Evolutionary conservation across 2,329 filamentous ascomycete species (phyloP), one percentile per base, ranked within the genome.

Genomic region (Ophiocordyceps robertsii): DNA sequence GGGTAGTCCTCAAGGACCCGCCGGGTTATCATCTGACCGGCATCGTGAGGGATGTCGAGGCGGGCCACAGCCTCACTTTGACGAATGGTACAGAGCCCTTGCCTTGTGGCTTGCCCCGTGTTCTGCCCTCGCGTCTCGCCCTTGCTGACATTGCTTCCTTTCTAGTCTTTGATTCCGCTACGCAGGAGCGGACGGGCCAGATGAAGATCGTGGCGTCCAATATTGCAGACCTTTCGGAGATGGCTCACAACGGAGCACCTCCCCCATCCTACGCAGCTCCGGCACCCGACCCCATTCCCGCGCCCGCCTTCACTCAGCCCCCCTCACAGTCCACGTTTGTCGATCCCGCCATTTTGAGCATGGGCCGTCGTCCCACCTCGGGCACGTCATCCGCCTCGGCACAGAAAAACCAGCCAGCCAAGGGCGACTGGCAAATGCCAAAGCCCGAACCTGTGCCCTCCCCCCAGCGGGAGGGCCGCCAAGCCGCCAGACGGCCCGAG

Each of bases 261-360:
- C 52, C 57, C 29, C 51, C 53, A n/a, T 54, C 53, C 5, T 53
- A 58, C 35, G 43, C 49, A 17, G 49, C 55, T 44, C 51, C 57
- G 19, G 41, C 50, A 27, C 43, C 48, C 43, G 51, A 51, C 48
- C 43, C 53, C 44, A 42, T 51, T 36, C 44, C 56, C 19, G 52
- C 56, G 13, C 49, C 59, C 14, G 42, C 49, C 6, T 44, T 57
- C 19, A 44, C 54, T n/a, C 47, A 54, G 41, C 58, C 54, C 32
- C 50, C 54, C 37, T 45, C 51, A 41, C 58, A 64, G 48, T 51
- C 64, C 29, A 53, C 68, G 0, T 87, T 92, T 53, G 72, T 81
- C n/a, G 86, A 93, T 53, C 86, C 86, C 11, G 86, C 86, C 4
- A 93, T 93, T 43, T 58, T 93, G 38, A 88, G 84, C 56, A 74